phyloP scores from a whole-genome alignment of 2,329 filamentous ascomycete species.

The Trichoderma lentiforme region DNA sequence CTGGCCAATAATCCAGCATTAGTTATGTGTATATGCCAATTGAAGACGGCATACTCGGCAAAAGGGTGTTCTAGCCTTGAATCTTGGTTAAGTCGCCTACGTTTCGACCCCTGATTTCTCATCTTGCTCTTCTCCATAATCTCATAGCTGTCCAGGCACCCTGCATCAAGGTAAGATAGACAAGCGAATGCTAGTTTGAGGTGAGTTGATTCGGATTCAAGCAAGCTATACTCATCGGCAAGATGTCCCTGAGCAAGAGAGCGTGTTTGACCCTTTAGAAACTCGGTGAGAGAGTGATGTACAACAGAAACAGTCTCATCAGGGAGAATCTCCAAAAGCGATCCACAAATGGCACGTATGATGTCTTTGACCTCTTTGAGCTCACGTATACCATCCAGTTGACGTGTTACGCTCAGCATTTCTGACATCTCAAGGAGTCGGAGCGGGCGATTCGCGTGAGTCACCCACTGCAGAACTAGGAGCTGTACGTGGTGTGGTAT shows the following conservation, averaged over 20 bases:
- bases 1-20: background rate
- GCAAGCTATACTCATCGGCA: conserved; percentile 17
- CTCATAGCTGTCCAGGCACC: conserved; percentile 17
- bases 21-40: conserved; percentile 29
- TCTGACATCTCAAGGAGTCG: conserved; percentile 41
- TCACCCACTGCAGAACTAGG: conserved; percentile 39
- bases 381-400: background rate
- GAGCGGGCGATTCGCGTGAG: conserved; percentile 39
- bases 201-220: conserved; percentile 23
- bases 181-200: conserved; percentile 22
- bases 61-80: conserved; percentile 26
- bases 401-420: conserved; percentile 23
- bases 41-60: conserved; percentile 28
- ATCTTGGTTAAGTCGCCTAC: background rate
- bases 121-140: background rate
- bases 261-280: conserved; percentile 29
- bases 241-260: background rate
- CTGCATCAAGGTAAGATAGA: conserved; percentile 17
- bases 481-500: conserved; percentile 34
- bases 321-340: conserved; percentile 42
- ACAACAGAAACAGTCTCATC: conserved; percentile 44
- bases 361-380: conserved; percentile 31
- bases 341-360: conserved; percentile 38
- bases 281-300: conserved; percentile 49
- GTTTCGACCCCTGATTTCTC: background rate